A percentile compares a stretch with the other conserved stretches of the same genome.
Conservation (phyloP, 163 green algal genomes). For the Trebouxiophyceae sp. region DNA sequence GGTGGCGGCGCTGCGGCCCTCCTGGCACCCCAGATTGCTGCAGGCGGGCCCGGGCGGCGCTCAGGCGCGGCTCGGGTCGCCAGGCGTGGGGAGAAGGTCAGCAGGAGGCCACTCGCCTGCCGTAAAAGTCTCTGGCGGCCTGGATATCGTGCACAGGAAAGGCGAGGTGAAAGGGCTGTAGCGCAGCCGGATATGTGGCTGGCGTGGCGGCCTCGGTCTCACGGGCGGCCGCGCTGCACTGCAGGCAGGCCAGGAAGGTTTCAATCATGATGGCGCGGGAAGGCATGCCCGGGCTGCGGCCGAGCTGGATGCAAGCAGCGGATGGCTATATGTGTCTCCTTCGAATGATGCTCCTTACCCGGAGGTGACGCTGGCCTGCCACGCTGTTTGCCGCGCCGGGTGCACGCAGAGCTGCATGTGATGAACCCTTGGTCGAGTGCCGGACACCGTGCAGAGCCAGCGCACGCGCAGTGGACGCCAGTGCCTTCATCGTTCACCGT, state of each 20-base stretch:
- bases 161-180: slow-evolving; percentile 73
- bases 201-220: too few species aligned
- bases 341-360: background rate
- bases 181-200: too few species aligned
- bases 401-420: too few species aligned
- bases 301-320: background rate
- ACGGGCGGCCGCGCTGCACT: background rate
- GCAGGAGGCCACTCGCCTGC: slow-evolving; percentile 21
- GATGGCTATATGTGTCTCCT: background rate
- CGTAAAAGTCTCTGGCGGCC: slow-evolving; percentile 63
- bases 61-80: background rate
- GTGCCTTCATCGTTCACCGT: too few species aligned
- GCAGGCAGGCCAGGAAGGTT: background rate
- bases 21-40: slow-evolving; percentile 49
- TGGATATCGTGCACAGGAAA: slow-evolving; percentile 70
- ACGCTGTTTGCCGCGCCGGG: too few species aligned
- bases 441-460: too few species aligned
- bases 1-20: slow-evolving; percentile 50
- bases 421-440: too few species aligned
- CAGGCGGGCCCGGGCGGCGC: background rate
- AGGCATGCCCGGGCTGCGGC: too few species aligned
- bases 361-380: too few species aligned
- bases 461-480: too few species aligned
- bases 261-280: too few species aligned
- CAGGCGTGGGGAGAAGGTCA: background rate